Evolutionary conservation across 257 asterid genomes (phyloP), one percentile per base, ranked within the genome.

Genomic region (Nicotiana benthamiana): DNA sequence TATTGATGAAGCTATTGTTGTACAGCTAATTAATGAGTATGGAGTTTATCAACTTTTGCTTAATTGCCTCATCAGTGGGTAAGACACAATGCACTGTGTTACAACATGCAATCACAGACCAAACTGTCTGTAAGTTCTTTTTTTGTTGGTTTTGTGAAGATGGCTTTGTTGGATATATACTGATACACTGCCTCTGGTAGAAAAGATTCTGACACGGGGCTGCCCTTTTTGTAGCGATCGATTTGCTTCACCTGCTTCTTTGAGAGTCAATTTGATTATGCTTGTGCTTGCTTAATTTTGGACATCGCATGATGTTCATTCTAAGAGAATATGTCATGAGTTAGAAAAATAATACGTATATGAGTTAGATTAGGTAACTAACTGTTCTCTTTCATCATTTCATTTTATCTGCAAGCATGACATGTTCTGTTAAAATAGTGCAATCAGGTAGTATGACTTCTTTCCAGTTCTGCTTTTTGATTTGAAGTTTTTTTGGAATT

Each of bases 61-160:
- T 67, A 82, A 85, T 89, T 93, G 99, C 94, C 91, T 93, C 80
- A 80, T 88, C 53, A 89, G 88, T 77, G 99, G 99, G 99, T 93
- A 94, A 82, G 89, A 10, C 75, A 75, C 78, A 81, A 64, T 67
- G 62, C 60, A 46, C 13, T 57, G 56, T 83, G 28, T 59, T 57
- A 51, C 30, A 80, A 13, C 80, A 46, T 30, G 54, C 36, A 11
- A 9, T 63, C 16, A 26, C 28, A 34, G 82, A 48, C 22, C 17
- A 12, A 48, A 16, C 61, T 15, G 24, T 24, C 57, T 43, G 48
- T 48, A 52, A 7, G 12, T 40, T 40, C 12, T 22, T 72, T 48
- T 20, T 48, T 74, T 74, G 43, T 11, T 40, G 48, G 48, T 40
- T 48, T 26, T 7, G 61, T 74, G 60, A 56, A 74, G 61, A 48